Conservation (phyloP, 2,329 filamentous ascomycete genomes). For the Colletotrichum higginsianum region DNA sequence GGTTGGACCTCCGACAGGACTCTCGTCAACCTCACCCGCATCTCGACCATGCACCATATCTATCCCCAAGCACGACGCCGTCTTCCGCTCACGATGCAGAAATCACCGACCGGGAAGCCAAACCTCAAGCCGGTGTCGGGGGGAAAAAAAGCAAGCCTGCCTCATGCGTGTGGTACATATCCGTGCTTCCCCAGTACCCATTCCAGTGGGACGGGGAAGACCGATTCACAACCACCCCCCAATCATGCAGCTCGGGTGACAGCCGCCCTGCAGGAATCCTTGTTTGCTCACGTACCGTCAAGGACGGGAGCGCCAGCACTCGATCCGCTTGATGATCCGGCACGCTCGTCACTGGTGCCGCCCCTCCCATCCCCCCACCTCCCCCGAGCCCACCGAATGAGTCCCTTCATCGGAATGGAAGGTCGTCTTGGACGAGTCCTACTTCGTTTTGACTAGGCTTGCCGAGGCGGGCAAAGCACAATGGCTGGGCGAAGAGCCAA, state of each 20-base stretch:
- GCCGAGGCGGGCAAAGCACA: neutral
- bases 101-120: neutral
- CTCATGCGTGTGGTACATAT: neutral
- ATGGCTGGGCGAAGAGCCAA: neutral
- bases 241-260: neutral
- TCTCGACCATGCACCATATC: neutral
- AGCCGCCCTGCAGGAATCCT: neutral
- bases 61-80: neutral
- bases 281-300: neutral
- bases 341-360: no score
- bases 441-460: neutral
- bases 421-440: neutral
- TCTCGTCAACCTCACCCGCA: neutral
- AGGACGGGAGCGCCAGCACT: neutral
- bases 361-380: no score
- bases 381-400: no score
- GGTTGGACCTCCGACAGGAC: no score
- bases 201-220: neutral
- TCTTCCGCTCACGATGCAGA: constrained; percentile 14
- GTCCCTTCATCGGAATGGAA: neutral
- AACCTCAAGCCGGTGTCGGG: neutral
- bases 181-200: neutral
- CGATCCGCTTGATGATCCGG: neutral
- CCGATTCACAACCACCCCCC: neutral
- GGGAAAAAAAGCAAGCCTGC: neutral